Evolutionary conservation across 2,329 filamentous ascomycete species (phyloP).

Genomic region (Xylariaceae sp.): DNA sequence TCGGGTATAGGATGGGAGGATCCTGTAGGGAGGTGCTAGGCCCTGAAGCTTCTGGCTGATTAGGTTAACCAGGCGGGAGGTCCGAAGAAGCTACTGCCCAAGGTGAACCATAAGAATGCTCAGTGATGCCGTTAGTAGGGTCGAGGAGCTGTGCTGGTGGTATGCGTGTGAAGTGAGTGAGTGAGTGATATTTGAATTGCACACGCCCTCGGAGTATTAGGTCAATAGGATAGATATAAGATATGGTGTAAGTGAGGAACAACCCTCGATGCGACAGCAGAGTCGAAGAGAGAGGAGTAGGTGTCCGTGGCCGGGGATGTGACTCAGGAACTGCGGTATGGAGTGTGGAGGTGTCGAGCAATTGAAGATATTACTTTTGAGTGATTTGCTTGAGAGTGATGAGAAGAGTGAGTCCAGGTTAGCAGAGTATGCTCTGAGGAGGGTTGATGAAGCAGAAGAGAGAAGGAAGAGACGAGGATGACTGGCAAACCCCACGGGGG

Average conservation of each 20-base stretch:
- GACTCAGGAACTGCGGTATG: neutral
- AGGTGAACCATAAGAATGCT: slow-evolving; percentile 23
- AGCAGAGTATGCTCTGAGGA: neutral
- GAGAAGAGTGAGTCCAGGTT: too few relatives aligned
- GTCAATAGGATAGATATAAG: neutral
- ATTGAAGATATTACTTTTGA: neutral
- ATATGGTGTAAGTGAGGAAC: neutral
- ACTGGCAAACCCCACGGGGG: slow-evolving; percentile 13
- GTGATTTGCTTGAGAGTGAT: too few relatives aligned
- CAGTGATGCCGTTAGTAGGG: slow-evolving; percentile 22
- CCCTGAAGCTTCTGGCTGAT: slow-evolving; percentile 6
- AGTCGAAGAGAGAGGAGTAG: neutral
- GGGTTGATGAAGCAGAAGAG: neutral
- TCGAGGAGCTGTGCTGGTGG: slow-evolving; percentile 13
- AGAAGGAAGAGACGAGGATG: slow-evolving; percentile 11
- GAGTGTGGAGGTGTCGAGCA: neutral
- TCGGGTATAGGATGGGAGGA: neutral
- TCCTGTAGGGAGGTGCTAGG: slow-evolving; percentile 6
- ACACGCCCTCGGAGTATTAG: neutral
- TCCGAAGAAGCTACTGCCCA: slow-evolving; percentile 24
- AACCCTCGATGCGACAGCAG: slow-evolving; percentile 3
- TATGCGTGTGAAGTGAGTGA: neutral
- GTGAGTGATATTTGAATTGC: neutral
- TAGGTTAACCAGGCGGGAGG: slow-evolving; percentile 22
- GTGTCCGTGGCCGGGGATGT: neutral